Evolutionary conservation across 345 rosid species (phyloP), one percentile per base, ranked within the genome.

Genomic region (Rubroshorea leprosula): DNA sequence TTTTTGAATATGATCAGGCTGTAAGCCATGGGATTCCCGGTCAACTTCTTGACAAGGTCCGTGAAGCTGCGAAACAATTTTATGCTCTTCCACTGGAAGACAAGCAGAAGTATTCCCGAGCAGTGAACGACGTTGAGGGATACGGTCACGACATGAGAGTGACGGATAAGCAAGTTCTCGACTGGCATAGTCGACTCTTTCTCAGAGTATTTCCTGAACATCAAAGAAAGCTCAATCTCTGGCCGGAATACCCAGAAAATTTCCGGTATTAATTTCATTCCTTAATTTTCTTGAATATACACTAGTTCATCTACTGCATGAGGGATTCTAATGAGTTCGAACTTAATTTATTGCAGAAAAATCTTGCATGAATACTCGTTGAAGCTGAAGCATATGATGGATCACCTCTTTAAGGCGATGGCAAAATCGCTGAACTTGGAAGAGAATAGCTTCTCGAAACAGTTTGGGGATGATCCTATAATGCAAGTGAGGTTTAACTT

Each of bases 401-500:
- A 64, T 49, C 48, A 60, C 64, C 79, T 78, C 24, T 74, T 72
- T 11, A 57, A 76, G 70, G 78, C 79, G 51, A 77, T 73, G 72
- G 81, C 76, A 0, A 64, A 15, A 39, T 73, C 78, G 0, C 58
- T 83, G 49, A 51, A 67, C 19, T 50, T 82, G 50, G 79, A 73
- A 46, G 76, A 82, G 58, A 55, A 63, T 20, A 54, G 77, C 65
- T 82, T 77, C 71, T 47, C 51, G 17, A 55, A 71, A 5, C 78
- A 74, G 64, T 75, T 64, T 47, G 83, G 88, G 23, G 76, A 62
- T 26, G 41, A 12, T 19, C 51, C 67, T 1, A 41, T 65, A 1
- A 58, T 79, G 76, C 65, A 64, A 51, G 75, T 67, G 4, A 66
- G 89, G 55, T 74, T 78, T 68, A 83, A 80, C 72, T 70, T 78